A percentile compares a stretch with the other conserved stretches of the same genome.
These are phyloP conservation scores for Scheffersomyces cryptocercus DNA, from an alignment of 1,139 yeast species.

Conservation along the genomic window DNA sequence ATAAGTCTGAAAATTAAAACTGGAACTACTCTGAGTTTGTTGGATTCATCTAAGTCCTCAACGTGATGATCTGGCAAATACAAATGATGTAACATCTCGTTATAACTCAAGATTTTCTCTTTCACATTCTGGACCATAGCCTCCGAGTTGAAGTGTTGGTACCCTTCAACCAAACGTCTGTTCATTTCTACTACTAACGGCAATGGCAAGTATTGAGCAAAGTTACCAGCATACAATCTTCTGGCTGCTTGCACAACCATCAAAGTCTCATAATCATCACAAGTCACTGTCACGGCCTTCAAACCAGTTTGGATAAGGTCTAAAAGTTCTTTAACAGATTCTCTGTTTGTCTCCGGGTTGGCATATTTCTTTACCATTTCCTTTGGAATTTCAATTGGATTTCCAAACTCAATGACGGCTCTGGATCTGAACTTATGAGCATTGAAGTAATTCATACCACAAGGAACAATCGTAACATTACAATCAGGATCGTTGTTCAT, in stretches of 20 bases:
- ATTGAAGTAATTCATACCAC: conserved; percentile 49
- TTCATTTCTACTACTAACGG: conserved; percentile 51
- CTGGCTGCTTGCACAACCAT: conserved; percentile 40
- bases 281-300: conserved; percentile 34
- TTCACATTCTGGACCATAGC: conserved; percentile 38
- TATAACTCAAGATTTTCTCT: conserved; percentile 36
- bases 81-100: conserved; percentile 30
- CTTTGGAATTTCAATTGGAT: conserved; percentile 40
- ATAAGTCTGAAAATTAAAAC: conserved; percentile 30
- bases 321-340: conserved; percentile 56
- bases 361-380: conserved; percentile 62
- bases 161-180: conserved; percentile 42
- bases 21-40: conserved; percentile 26
- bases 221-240: conserved; percentile 60
- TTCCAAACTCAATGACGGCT: conserved; percentile 49
- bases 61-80: conserved; percentile 50
- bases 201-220: conserved; percentile 57
- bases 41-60: conserved; percentile 30
- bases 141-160: conserved; percentile 35
- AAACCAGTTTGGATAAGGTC: conserved; percentile 27
- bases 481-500: conserved; percentile 65
- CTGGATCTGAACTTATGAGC: conserved; percentile 49
- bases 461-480: conserved; percentile 48
- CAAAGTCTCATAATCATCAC: conserved; percentile 34
- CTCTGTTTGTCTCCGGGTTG: conserved; percentile 64